Percentiles rank a stretch among this genome's conserved stretches.
Conservation (phyloP, 2,329 filamentous ascomycete species). For the Xylaria sp. region DNA sequence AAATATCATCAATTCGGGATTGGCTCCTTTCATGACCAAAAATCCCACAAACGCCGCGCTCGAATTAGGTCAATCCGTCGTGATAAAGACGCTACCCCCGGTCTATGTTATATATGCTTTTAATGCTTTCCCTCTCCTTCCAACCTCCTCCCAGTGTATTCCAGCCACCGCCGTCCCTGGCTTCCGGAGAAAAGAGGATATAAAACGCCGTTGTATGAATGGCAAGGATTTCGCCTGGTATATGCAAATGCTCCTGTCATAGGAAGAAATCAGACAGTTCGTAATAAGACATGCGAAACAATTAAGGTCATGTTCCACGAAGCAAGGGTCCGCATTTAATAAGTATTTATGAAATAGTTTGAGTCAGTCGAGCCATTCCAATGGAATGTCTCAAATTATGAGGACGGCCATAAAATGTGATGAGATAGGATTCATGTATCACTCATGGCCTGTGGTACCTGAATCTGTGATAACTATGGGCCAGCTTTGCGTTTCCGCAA, state of each 20-base stretch:
- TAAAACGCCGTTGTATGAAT: slow-evolving; percentile 32
- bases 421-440: neutral
- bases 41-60: slow-evolving; percentile 30
- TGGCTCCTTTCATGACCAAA: slow-evolving; percentile 20
- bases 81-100: slow-evolving; percentile 11
- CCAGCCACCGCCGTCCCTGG: slow-evolving; percentile 15
- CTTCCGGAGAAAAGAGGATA: slow-evolving; percentile 9
- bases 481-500: slow-evolving; percentile 38
- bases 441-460: slow-evolving; percentile 44
- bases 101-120: slow-evolving; percentile 35
- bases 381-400: neutral
- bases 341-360: neutral
- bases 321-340: neutral
- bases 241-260: slow-evolving; percentile 23
- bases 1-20: slow-evolving; percentile 15
- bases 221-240: slow-evolving; percentile 11
- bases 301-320: neutral
- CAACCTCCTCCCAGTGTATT: slow-evolving; percentile 3
- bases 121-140: slow-evolving; percentile 15
- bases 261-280: neutral
- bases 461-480: slow-evolving; percentile 1
- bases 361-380: neutral
- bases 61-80: neutral
- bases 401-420: neutral
- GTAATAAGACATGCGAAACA: slow-evolving; percentile 14